A percentile compares a stretch with the other conserved stretches of the same genome.
phyloP scores from a whole-genome alignment of 768 basidiomycete genomes.

The Russula emetica region DNA sequence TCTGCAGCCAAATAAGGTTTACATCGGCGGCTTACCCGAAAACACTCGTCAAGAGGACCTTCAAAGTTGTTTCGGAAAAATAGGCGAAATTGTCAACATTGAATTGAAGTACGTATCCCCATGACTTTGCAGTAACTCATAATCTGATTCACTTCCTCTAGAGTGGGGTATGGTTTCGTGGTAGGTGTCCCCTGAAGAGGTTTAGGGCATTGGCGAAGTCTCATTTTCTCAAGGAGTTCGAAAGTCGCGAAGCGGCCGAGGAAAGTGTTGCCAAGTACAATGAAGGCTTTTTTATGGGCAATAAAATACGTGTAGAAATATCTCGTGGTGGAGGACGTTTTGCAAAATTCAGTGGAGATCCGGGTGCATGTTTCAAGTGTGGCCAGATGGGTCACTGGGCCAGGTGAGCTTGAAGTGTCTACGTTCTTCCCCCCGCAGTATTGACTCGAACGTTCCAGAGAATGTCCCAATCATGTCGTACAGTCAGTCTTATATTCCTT shows the following conservation, averaged over 20 bases:
- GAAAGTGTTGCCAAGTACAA: conserved; percentile 85
- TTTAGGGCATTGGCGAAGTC: neutral
- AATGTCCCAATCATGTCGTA: conserved; percentile 58
- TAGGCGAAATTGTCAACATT: conserved; percentile 68
- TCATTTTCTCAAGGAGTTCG: conserved; percentile 62
- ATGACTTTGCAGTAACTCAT: neutral
- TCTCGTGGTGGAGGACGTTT: conserved; percentile 81
- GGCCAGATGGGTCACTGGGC: conserved; percentile 88
- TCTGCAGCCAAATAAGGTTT: conserved; percentile 89
- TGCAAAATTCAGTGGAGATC: conserved; percentile 78
- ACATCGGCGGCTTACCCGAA: conserved; percentile 85
- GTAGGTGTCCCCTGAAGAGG: conserved; percentile 45
- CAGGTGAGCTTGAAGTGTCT: conserved; percentile 47
- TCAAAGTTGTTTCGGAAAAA: conserved; percentile 81
- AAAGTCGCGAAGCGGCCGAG: conserved; percentile 73
- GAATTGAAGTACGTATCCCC: conserved; percentile 70
- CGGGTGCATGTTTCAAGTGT: conserved; percentile 85
- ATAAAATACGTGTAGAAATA: conserved; percentile 83
- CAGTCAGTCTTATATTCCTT: conserved; percentile 41
- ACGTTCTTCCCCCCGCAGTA: conserved; percentile 10
- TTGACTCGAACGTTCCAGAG: conserved; percentile 42
- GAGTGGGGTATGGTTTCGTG: conserved; percentile 87
- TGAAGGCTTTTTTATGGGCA: conserved; percentile 88
- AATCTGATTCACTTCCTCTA: conserved; percentile 35
- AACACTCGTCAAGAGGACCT: conserved; percentile 82